A percentile compares a stretch with the other conserved stretches of the same genome.
Conservation (phyloP, 2,329 filamentous ascomycete species). For the Xylogone sp. region DNA sequence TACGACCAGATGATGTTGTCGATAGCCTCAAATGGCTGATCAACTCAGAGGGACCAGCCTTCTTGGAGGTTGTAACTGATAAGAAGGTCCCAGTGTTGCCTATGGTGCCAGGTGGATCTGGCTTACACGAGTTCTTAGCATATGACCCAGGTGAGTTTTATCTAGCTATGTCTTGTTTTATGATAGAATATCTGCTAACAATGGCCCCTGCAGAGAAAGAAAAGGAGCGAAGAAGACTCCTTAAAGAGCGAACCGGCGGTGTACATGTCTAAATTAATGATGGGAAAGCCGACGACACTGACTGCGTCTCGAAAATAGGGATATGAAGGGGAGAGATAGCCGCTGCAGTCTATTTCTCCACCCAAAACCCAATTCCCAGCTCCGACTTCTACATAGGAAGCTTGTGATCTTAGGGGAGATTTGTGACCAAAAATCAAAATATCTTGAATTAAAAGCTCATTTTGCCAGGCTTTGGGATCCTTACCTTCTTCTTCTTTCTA, state of each 20-base stretch:
- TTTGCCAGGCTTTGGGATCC: too few species aligned
- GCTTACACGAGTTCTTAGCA: conserved; percentile 87
- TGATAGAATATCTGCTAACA: conserved; percentile 5
- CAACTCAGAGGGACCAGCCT: conserved; percentile 81
- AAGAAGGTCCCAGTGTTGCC: conserved; percentile 92
- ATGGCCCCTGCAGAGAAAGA: conserved; percentile 61
- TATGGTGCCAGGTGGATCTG: conserved; percentile 89
- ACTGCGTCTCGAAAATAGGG: not conserved
- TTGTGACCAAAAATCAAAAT: too few species aligned
- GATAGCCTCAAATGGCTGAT: conserved; percentile 85
- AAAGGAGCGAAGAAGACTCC: conserved; percentile 60
- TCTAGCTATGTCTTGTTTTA: not conserved
- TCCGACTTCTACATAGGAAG: not conserved
- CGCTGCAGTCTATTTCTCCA: not conserved
- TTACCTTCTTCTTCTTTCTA: too few species aligned
- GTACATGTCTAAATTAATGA: not conserved
- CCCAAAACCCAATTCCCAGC: too few species aligned
- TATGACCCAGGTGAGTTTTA: conserved; percentile 69
- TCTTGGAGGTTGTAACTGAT: conserved; percentile 90
- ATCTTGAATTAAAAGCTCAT: too few species aligned
- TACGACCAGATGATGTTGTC: conserved; percentile 72
- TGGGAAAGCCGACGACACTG: not conserved
- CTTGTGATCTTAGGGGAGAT: not conserved
- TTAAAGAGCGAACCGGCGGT: conserved; percentile 55
- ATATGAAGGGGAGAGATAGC: not conserved